phyloP scores from a whole-genome alignment of 2,329 filamentous ascomycete species.

The Cercospora sp. region DNA sequence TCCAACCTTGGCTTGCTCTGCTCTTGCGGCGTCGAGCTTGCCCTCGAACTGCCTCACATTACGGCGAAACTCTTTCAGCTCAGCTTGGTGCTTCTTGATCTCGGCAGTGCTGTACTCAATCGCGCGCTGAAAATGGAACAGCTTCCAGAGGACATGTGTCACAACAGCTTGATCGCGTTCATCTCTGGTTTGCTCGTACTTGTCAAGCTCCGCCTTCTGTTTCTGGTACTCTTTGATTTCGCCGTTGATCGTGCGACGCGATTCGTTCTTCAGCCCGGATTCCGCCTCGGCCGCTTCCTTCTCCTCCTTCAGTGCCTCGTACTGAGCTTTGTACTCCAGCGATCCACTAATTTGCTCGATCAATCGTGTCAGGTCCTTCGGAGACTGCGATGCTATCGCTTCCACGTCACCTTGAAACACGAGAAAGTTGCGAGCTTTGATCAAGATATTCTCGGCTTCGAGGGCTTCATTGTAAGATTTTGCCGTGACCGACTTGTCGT shows the following conservation, averaged over 20 bases:
- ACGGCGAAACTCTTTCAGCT: conserved; percentile 87
- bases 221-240: conserved; percentile 98
- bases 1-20: conserved; percentile 74
- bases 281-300: conserved; percentile 85
- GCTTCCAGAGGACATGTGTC: conserved; percentile 91
- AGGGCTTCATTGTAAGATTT: conserved; percentile 91
- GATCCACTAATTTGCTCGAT: conserved; percentile 98
- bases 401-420: conserved; percentile 99
- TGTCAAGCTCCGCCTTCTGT: conserved; percentile 93
- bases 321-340: conserved; percentile 89
- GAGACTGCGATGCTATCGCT: conserved; percentile 91
- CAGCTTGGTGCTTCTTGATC: conserved; percentile 91
- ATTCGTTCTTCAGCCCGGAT: conserved; percentile 81
- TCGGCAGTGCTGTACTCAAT: conserved; percentile 89
- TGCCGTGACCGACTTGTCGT: conserved; percentile 82
- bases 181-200: conserved; percentile 84
- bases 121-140: conserved; percentile 89
- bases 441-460: conserved; percentile 92
- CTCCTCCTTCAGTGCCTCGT: conserved; percentile 84
- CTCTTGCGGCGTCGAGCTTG: conserved; percentile 75
- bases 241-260: conserved; percentile 90
- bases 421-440: conserved; percentile 96
- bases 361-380: conserved; percentile 85
- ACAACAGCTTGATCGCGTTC: conserved; percentile 90
- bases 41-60: conserved; percentile 82